phyloP scores from a whole-genome alignment of 2,329 filamentous ascomycete genomes.

The Penicillium sp. region DNA sequence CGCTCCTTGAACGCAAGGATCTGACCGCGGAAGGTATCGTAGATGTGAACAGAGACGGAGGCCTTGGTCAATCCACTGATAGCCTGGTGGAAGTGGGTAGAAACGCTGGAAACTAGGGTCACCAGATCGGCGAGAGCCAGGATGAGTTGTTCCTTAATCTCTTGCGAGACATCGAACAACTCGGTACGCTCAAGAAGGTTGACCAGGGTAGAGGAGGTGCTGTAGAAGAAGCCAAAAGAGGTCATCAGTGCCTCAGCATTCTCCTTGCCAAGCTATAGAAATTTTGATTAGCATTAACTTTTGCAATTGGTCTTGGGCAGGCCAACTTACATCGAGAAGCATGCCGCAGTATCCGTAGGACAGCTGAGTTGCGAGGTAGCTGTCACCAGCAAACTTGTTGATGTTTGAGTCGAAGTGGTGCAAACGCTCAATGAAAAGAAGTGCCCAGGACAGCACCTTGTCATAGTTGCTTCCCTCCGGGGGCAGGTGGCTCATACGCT shows the following conservation, averaged over 20 bases:
- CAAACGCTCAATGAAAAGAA: slow-evolving; percentile 40
- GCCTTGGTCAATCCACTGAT: slow-evolving; percentile 22
- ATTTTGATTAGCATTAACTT: not conserved
- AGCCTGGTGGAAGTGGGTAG: slow-evolving; percentile 39
- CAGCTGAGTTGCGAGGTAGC: slow-evolving; percentile 47
- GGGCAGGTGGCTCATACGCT: slow-evolving; percentile 42
- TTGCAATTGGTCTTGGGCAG: not conserved
- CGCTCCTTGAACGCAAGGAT: slow-evolving; percentile 39
- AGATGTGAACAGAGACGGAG: slow-evolving; percentile 39
- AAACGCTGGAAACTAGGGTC: slow-evolving; percentile 30
- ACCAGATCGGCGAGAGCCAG: slow-evolving; percentile 40
- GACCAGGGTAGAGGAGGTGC: slow-evolving; percentile 44
- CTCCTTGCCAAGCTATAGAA: slow-evolving; percentile 21
- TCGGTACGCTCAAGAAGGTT: slow-evolving; percentile 50
- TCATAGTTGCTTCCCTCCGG: slow-evolving; percentile 44
- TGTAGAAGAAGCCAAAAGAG: slow-evolving; percentile 56
- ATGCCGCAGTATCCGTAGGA: slow-evolving; percentile 51
- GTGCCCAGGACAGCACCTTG: slow-evolving; percentile 42
- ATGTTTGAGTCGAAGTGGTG: slow-evolving; percentile 40
- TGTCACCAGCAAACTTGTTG: slow-evolving; percentile 38
- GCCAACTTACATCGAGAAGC: slow-evolving; percentile 47
- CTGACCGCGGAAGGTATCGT: slow-evolving; percentile 36
- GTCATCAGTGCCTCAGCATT: slow-evolving; percentile 46
- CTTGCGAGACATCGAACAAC: slow-evolving; percentile 47
- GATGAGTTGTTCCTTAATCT: slow-evolving; percentile 50